Percentiles rank a stretch among this genome's conserved stretches.
Evolutionary conservation across 768 basidiomycete genomes (phyloP).

Genomic region (Tricholomella constricta): DNA sequence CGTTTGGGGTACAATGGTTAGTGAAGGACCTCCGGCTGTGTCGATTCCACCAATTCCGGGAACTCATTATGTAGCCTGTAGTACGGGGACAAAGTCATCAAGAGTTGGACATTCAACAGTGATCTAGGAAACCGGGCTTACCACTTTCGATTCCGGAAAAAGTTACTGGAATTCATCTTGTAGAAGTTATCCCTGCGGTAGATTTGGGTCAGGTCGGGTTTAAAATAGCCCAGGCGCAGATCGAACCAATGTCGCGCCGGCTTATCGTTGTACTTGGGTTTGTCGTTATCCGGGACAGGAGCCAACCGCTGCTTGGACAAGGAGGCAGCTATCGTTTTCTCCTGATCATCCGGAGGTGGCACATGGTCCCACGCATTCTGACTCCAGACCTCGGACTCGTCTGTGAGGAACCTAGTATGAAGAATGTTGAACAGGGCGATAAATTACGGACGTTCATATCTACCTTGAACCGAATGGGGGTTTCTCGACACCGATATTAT

Average conservation of each 20-base stretch:
- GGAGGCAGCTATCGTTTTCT: constrained; percentile 67
- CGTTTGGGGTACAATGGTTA: constrained; percentile 1
- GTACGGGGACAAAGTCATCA: not conserved
- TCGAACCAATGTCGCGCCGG: constrained; percentile 73
- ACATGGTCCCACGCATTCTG: constrained; percentile 95
- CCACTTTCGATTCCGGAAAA: constrained; percentile 96
- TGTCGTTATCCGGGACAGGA: constrained; percentile 77
- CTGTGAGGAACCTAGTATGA: constrained; percentile 68
- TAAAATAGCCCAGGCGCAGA: not conserved
- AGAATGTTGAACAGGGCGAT: not conserved
- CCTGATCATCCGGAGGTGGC: constrained; percentile 79
- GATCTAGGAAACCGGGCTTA: constrained; percentile 19
- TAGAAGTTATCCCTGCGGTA: constrained; percentile 88
- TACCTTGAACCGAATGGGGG: constrained; percentile 77
- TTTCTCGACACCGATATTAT: constrained; percentile 52
- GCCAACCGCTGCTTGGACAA: constrained; percentile 67
- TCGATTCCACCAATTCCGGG: constrained; percentile 76
- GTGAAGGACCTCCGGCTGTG: constrained; percentile 58
- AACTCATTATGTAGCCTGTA: constrained; percentile 91
- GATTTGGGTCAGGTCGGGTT: constrained; percentile 13
- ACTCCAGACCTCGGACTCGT: constrained; percentile 75
- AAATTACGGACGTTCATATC: constrained; percentile 8
- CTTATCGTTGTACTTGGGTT: constrained; percentile 68
- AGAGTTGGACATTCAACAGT: not conserved
- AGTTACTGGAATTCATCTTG: constrained; percentile 79